These are phyloP conservation scores for Glomus cerebriforme DNA, from an alignment of 192 early-diverging fungal genomes.

Conservation along the genomic window DNA sequence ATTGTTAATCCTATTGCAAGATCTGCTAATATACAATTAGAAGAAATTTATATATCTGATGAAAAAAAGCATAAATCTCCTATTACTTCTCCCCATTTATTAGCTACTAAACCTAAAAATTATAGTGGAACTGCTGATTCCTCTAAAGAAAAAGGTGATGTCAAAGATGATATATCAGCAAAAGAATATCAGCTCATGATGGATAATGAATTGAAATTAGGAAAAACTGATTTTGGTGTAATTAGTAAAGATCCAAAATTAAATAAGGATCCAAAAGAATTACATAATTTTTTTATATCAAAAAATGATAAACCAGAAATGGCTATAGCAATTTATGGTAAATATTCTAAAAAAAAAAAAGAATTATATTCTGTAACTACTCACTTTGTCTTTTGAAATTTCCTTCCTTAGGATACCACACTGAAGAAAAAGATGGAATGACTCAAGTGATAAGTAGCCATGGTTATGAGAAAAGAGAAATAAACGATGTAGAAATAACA, in stretches of 20 bases:
- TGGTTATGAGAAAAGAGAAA: not conserved
- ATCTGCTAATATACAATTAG: not conserved
- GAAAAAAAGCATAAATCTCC: not conserved
- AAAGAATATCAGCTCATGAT: too few species aligned
- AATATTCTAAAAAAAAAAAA: not conserved
- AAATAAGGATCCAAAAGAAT: not conserved
- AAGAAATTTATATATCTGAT: not conserved
- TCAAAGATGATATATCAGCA: not conserved
- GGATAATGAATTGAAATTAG: not conserved
- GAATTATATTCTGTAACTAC: not conserved
- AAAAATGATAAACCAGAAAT: constrained; percentile 41
- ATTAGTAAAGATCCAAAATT: not conserved
- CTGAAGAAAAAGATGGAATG: constrained; percentile 18
- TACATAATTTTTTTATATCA: constrained; percentile 42
- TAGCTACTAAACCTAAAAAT: not conserved
- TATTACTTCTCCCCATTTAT: not conserved
- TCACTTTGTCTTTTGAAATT: not conserved
- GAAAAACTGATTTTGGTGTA: not conserved
- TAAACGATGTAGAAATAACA: constrained; percentile 27
- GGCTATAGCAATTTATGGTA: constrained; percentile 43
- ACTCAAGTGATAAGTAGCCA: not conserved
- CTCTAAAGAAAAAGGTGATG: not conserved
- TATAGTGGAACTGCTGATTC: not conserved
- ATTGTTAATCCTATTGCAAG: not conserved
- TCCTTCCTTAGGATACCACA: constrained; percentile 33